A percentile compares a stretch with the other conserved stretches of the same genome.
phyloP scores from a whole-genome alignment of 331 rosid species.

The Ulmus americana region DNA sequence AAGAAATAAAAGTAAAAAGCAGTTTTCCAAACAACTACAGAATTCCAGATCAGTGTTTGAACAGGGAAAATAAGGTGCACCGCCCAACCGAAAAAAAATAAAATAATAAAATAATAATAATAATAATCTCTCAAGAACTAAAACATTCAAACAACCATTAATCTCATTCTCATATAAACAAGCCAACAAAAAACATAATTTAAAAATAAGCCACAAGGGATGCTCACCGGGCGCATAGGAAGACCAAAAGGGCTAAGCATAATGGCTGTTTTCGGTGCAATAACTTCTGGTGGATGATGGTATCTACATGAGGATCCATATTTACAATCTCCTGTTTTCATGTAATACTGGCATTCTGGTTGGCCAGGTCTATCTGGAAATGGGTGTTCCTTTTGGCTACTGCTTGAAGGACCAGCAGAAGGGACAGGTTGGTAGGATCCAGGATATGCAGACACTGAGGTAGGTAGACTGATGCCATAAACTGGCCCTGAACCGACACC shows the following conservation, averaged over 20 bases:
- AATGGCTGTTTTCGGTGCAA: conserved; percentile 44
- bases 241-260: conserved; percentile 65
- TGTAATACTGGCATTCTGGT: conserved; percentile 76
- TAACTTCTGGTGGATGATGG: conserved; percentile 79
- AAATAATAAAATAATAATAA: no score
- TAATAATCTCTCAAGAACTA: no score
- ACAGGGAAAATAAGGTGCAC: no score
- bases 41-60: no score
- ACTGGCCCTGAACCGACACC: conserved; percentile 51
- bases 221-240: conserved; percentile 85
- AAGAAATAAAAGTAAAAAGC: no score
- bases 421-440: conserved; percentile 54
- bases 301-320: conserved; percentile 93
- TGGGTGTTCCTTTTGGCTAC: conserved; percentile 59
- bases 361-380: conserved; percentile 94
- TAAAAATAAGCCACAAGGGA: conserved; percentile 5
- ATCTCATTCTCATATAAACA: no score
- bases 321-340: conserved; percentile 97
- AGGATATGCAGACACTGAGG: conserved; percentile 48
- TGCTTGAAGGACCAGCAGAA: conserved; percentile 46
- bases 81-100: no score
- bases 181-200: no score
- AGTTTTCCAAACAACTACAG: no score
- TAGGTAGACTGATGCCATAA: conserved; percentile 61
- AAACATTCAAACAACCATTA: no score